These are phyloP conservation scores for Chalciporus sphaerocephalus DNA, from an alignment of 768 basidiomycete species.

Conservation along the genomic window DNA sequence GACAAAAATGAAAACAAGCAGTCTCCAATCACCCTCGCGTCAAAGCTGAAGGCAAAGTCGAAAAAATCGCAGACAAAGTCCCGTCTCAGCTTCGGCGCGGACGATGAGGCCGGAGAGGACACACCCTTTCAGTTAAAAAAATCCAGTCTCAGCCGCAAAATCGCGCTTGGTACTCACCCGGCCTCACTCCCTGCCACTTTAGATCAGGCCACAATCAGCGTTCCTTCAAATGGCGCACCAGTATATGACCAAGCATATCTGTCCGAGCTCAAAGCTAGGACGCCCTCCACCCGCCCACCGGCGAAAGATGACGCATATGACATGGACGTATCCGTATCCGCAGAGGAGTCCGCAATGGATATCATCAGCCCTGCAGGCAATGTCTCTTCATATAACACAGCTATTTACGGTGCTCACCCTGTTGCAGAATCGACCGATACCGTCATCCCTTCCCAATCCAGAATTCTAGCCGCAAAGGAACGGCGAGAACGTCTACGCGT, in stretches of 20 bases:
- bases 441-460: conserved; percentile 64
- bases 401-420: conserved; percentile 1
- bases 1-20: conserved; percentile 19
- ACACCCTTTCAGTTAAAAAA: conserved; percentile 79
- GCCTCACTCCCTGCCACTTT: conserved; percentile 43
- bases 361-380: conserved; percentile 30
- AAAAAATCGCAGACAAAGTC: conserved; percentile 66
- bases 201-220: conserved; percentile 54
- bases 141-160: conserved; percentile 66
- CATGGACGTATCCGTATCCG: conserved; percentile 44
- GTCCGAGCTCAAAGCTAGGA: conserved; percentile 74
- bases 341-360: conserved; percentile 39
- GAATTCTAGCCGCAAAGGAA: conserved; percentile 70
- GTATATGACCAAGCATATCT: conserved; percentile 72
- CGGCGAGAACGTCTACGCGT: conserved; percentile 65
- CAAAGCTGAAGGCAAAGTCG: conserved; percentile 67
- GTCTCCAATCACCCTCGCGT: conserved; percentile 56
- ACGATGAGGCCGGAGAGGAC: conserved; percentile 56
- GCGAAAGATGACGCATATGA: conserved; percentile 40
- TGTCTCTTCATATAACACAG: neutral
- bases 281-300: conserved; percentile 50
- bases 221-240: conserved; percentile 44
- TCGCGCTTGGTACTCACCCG: conserved; percentile 53
- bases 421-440: conserved; percentile 37
- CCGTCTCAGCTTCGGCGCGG: conserved; percentile 73